Evolutionary conservation across 139 green algal species (phyloP).

Genomic region (Picochlorum costavermella): DNA sequence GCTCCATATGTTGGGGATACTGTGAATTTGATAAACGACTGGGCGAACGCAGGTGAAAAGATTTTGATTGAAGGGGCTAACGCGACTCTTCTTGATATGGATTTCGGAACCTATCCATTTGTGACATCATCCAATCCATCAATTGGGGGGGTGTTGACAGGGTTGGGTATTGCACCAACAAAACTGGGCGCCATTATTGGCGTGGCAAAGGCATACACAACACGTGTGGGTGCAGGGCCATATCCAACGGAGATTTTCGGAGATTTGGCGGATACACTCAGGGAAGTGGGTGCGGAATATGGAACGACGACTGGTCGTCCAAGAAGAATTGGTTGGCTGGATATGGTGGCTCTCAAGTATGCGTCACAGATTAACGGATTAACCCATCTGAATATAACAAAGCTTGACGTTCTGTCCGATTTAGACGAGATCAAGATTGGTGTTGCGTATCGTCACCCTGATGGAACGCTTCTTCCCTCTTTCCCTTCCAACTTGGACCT

Average conservation of each 20-base stretch:
- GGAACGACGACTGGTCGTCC: constrained; percentile 96
- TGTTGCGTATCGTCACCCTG: constrained; percentile 40
- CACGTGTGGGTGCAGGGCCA: constrained; percentile 87
- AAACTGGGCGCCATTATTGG: constrained; percentile 84
- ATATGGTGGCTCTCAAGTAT: constrained; percentile 90
- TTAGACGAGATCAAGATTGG: constrained; percentile 84
- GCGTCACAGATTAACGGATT: constrained; percentile 88
- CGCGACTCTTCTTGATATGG: constrained; percentile 97
- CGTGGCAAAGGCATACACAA: constrained; percentile 99
- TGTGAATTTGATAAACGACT: constrained; percentile 63
- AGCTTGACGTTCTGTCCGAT: constrained; percentile 89
- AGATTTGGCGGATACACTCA: constrained; percentile 74
- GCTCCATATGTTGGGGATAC: constrained; percentile 65
- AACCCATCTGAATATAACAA: constrained; percentile 97
- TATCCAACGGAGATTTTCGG: constrained; percentile 96
- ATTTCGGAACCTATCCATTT: constrained; percentile 99
- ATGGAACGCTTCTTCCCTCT: constrained; percentile 32
- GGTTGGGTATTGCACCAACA: constrained; percentile 85
- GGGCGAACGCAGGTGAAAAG: constrained; percentile 53
- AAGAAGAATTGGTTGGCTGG: constrained; percentile 92
- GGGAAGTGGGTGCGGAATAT: constrained; percentile 82
- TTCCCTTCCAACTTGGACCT: constrained; percentile 64
- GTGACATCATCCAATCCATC: constrained; percentile 96
- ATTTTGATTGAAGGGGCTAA: constrained; percentile 98
- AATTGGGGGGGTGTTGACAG: constrained; percentile 87